phyloP scores from a whole-genome alignment of 83 land plant genomes.

The Thuja plicata region DNA sequence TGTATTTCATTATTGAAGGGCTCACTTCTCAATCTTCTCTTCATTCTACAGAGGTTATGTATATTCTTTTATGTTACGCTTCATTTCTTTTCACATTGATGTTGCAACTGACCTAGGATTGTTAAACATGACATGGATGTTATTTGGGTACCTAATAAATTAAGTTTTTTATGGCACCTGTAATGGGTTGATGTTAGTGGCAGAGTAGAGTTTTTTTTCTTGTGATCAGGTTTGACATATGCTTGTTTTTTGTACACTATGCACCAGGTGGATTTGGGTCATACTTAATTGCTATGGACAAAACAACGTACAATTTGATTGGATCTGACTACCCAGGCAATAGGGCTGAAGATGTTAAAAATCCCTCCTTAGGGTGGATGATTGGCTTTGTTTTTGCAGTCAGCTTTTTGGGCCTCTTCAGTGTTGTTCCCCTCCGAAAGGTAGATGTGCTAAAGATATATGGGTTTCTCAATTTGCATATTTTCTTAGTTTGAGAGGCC shows the following conservation, averaged over 20 bases:
- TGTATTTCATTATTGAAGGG: background rate
- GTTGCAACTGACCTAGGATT: too few relatives aligned
- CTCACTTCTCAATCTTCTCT: background rate
- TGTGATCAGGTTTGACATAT: background rate
- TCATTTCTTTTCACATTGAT: background rate
- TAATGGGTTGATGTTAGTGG: background rate
- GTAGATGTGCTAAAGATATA: conserved; percentile 27
- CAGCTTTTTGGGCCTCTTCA: conserved; percentile 85
- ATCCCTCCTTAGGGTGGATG: conserved; percentile 87
- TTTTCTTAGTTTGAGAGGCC: background rate
- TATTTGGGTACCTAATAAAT: background rate
- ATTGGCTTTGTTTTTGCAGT: conserved; percentile 76
- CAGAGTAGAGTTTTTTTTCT: background rate
- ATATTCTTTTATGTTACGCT: background rate
- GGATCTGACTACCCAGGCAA: conserved; percentile 77
- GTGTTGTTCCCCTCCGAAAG: conserved; percentile 91
- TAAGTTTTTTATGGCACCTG: background rate
- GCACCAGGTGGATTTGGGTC: conserved; percentile 86
- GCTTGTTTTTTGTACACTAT: background rate
- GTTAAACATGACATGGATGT: background rate
- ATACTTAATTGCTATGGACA: conserved; percentile 76
- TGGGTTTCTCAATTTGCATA: background rate
- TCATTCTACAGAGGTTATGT: background rate
- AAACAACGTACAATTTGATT: conserved; percentile 69
- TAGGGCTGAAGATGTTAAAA: conserved; percentile 73